Base-by-base conservation (phyloP, 257 asterid species). In the Solanum gracilifrons region DNA sequence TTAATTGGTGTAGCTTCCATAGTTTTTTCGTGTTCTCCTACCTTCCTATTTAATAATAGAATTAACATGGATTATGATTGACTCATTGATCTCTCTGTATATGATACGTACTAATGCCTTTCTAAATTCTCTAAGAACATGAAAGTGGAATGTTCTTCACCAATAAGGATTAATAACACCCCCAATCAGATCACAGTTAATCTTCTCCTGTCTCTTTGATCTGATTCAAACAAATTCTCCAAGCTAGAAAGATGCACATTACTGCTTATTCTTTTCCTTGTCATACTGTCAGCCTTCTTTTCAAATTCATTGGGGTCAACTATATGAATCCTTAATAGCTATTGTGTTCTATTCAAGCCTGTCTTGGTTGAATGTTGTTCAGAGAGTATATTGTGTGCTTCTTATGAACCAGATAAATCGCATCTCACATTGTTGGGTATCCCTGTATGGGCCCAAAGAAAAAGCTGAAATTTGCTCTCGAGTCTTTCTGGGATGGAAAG, bases 381-480 rank as follows among this genome's bases (percentile, higher is more conserved):
- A 25, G 9, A 25, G 84, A 41, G 37, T 77, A 80, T 80, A 5
- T 79, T 79, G 37, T 16, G 85, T 87, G 64, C 13, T 7, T 87
- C 79, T 79, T 76, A 20, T 84, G 31, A 31, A 84, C 32, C 89
- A 90, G 93, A 90, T 89, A 60, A 84, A 92, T 92, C 92, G 93
- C 94, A 29, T 92, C 94, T 60, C 92, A 91, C 89, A 91, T 92
- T 84, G 94, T 92, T 87, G 93, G 94, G 89, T 91, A 92, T 85
- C 94, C 93, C 27, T 92, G 93, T 41, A 90, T 91, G 92, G 92
- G 93, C 89, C 93, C 92, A 12, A 92, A 92, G 88, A 92, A 93
- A 89, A 92, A 92, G 89, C 87, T 91, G 86, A 92, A 92, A 88
- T 92, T 92, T 87, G 91, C 94, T 87, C 91, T 92, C 21, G 93